Evolutionary conservation across 768 basidiomycete genomes (phyloP).

Genomic region (Suillus lakei): DNA sequence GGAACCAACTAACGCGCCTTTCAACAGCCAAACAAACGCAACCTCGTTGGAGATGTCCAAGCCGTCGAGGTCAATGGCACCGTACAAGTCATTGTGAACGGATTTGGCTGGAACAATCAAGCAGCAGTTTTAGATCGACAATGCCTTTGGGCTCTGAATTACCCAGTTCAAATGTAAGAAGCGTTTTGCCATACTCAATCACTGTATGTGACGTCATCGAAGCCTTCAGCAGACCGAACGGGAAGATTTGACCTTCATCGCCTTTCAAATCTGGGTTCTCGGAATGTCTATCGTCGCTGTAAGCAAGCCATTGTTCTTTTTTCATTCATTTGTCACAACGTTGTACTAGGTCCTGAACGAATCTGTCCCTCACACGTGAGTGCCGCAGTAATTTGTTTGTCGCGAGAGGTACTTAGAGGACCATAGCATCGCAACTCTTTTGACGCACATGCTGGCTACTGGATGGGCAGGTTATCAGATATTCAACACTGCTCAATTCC

Average conservation of each 20-base stretch:
- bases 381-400: background rate
- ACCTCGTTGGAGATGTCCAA: constrained; percentile 24
- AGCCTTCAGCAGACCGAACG: constrained; percentile 76
- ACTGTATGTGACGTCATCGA: constrained; percentile 7
- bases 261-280: constrained; percentile 81
- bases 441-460: constrained; percentile 76
- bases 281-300: constrained; percentile 76
- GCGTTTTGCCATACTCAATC: background rate
- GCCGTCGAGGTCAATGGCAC: constrained; percentile 30
- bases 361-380: constrained; percentile 75
- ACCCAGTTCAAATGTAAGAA: constrained; percentile 70
- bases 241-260: constrained; percentile 78
- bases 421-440: constrained; percentile 59
- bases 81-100: constrained; percentile 35
- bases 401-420: constrained; percentile 1
- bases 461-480: constrained; percentile 77
- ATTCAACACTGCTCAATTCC: constrained; percentile 60
- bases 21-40: constrained; percentile 12
- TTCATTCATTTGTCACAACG: background rate
- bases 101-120: constrained; percentile 38
- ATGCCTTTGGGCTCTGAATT: constrained; percentile 69
- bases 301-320: constrained; percentile 29
- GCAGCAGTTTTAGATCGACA: constrained; percentile 44
- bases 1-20: background rate
- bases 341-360: constrained; percentile 56